Base-by-base conservation (phyloP, 2,329 filamentous ascomycete genomes). In the Monosporascus sp. region DNA sequence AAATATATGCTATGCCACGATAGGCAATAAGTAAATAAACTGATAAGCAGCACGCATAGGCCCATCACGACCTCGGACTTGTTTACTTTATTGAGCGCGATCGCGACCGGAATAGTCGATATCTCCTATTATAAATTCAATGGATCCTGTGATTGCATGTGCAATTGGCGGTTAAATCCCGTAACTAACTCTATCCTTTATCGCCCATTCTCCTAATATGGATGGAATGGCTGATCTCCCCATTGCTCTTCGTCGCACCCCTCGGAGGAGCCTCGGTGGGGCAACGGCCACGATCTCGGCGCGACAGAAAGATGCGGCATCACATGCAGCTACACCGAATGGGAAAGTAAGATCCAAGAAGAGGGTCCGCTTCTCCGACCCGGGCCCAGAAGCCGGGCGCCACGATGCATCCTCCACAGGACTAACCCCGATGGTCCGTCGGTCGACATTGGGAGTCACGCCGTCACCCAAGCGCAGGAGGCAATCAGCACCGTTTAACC, bases 281-380 rank as follows among this genome's bases (percentile, higher is more conserved):
- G 51, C 60, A 52, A 35, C 47, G 53, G 37, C 47, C 56, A 37
- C 58, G 55, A 26, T 37, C 44, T 44, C 49, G 60, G 47, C 58
- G 44, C 20, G 40, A 55, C 57, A 26, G 56, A 49, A 57, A 38
- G 54, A 55, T 18, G 52, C 58, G 17, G 49, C 59, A 22, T 43
- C 41, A 37, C 55, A 52, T 22, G 52, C 58, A 15, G 68, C 58
- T 38, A 71, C 63, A 37, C 69, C 62, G 54, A 67, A 20, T 44
- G 22, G 59, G 56, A 68, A 65, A 49, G 51, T 56, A 17, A 65
- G 58, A 26, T 49, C 66, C 1, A 79, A 74, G 60, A 80, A 78
- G 58, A 72, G 73, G 53, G 80, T 84, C 22, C 78, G 82, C 38
- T 84, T 85, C 67, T 85, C 82, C 0, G 81, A 85, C 41, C 80